These are phyloP conservation scores for Delonix regia DNA, from an alignment of 306 rosid genomes.

Conservation along the genomic window DNA sequence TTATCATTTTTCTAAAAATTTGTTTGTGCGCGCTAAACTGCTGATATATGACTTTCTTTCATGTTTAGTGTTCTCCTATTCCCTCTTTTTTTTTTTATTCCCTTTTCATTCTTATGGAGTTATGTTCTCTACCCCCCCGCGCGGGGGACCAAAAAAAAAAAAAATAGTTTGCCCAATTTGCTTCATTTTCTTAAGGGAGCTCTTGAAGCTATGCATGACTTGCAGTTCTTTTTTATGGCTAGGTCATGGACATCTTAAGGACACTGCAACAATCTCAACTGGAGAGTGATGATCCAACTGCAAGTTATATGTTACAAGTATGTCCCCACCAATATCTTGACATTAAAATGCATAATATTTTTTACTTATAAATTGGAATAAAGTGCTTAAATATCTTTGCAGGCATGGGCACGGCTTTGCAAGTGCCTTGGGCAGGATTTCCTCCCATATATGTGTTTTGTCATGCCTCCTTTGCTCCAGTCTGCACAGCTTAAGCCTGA, in stretches of 20 bases:
- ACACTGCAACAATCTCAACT: slow-evolving; percentile 88
- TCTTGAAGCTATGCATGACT: slow-evolving; percentile 2
- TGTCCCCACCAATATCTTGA: slow-evolving; percentile 25
- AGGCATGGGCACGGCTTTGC: slow-evolving; percentile 99
- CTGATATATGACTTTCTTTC: background rate
- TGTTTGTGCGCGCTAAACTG: slow-evolving; percentile 10
- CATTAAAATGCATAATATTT: slow-evolving; percentile 9
- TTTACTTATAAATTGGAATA: background rate
- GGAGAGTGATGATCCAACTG: slow-evolving; percentile 95
- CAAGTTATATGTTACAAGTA: slow-evolving; percentile 98
- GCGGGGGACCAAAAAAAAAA: too few species aligned
- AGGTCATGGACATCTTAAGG: slow-evolving; percentile 98
- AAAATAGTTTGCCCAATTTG: background rate
- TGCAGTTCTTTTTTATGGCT: slow-evolving; percentile 30
- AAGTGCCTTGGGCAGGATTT: slow-evolving; percentile 99
- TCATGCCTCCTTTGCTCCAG: slow-evolving; percentile 96
- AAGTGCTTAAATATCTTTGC: slow-evolving; percentile 22
- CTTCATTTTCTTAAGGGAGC: background rate
- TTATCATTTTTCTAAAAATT: background rate
- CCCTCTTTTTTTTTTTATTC: background rate
- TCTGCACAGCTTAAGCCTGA: slow-evolving; percentile 99
- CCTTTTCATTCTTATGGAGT: too few species aligned
- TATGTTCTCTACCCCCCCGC: too few species aligned
- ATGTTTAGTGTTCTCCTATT: background rate
- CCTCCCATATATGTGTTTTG: slow-evolving; percentile 94